These are phyloP conservation scores for Helianthus tuberosus DNA, from an alignment of 129 eudicot genomes.

Conservation along the genomic window DNA sequence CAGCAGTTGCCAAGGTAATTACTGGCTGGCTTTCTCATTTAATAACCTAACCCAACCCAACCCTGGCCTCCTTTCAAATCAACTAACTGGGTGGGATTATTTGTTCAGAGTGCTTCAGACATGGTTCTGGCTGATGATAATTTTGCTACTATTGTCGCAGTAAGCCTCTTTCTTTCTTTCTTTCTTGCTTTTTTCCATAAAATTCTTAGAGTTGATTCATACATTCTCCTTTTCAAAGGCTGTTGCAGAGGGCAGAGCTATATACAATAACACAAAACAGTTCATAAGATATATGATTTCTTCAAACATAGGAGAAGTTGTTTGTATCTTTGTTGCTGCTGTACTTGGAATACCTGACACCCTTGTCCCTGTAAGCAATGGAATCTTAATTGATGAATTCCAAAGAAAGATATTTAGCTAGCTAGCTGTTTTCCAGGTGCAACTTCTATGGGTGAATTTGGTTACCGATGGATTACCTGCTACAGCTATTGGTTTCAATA, in stretches of 20 bases:
- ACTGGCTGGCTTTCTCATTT: background rate
- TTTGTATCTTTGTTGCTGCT: conserved; percentile 98
- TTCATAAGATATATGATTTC: conserved; percentile 99
- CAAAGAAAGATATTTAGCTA: background rate
- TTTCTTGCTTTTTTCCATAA: no score
- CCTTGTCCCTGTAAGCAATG: conserved; percentile 80
- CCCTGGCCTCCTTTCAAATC: no score
- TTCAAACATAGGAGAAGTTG: conserved; percentile 98
- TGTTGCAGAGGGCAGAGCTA: conserved; percentile 99
- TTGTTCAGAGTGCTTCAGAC: conserved; percentile 93
- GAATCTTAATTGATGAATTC: background rate
- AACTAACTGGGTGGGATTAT: no score
- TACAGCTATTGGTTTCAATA: conserved; percentile 98
- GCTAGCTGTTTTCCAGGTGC: conserved; percentile 64
- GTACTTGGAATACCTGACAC: conserved; percentile 99
- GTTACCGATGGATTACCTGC: conserved; percentile 99
- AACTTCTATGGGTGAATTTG: conserved; percentile 96
- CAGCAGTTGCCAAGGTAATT: conserved; percentile 96
- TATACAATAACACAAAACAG: conserved; percentile 97
- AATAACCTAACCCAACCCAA: no score
- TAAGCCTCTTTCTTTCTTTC: conserved; percentile 40
- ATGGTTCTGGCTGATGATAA: conserved; percentile 99
- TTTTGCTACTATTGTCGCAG: conserved; percentile 97
- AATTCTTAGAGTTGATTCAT: no score
- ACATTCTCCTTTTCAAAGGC: conserved; percentile 50